Percentiles rank a stretch among this genome's conserved stretches.
phyloP scores from a whole-genome alignment of 2,329 filamentous ascomycete species.

The Fusarium albidum region DNA sequence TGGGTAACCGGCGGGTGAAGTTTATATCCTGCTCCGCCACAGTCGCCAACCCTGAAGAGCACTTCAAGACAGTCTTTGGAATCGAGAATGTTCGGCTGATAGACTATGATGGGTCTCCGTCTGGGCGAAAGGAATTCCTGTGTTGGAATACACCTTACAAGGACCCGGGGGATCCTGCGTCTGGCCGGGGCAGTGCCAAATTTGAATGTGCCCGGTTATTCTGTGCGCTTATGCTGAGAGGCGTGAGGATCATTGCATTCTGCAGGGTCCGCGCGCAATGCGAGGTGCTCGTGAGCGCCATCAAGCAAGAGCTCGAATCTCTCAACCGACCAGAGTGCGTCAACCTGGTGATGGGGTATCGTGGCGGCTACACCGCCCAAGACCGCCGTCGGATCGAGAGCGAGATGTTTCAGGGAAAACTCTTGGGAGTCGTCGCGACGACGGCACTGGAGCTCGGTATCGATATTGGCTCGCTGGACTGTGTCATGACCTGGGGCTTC shows the following conservation, averaged over 20 bases:
- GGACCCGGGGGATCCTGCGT: conserved; percentile 85
- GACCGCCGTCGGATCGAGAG: conserved; percentile 88
- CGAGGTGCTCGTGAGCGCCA: conserved; percentile 81
- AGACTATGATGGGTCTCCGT: conserved; percentile 92
- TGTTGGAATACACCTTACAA: conserved; percentile 98
- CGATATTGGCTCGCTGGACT: conserved; percentile 93
- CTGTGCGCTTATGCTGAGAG: conserved; percentile 86
- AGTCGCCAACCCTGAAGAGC: conserved; percentile 88
- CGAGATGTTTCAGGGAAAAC: conserved; percentile 96
- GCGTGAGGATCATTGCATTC: conserved; percentile 92
- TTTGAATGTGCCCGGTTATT: conserved; percentile 90
- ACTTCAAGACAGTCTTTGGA: conserved; percentile 95
- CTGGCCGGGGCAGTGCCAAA: conserved; percentile 83
- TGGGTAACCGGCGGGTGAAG: conserved; percentile 84
- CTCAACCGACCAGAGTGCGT: conserved; percentile 79
- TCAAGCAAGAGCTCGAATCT: conserved; percentile 78
- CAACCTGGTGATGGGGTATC: conserved; percentile 89
- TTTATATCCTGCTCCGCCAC: conserved; percentile 98
- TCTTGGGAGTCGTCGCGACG: conserved; percentile 93
- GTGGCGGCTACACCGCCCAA: conserved; percentile 92
- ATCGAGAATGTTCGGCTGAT: conserved; percentile 81
- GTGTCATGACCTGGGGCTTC: conserved; percentile 92
- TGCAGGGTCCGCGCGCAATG: conserved; percentile 89
- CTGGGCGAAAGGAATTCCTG: conserved; percentile 88
- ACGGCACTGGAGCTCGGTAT: conserved; percentile 93